Conservation (phyloP, 164 flowering plant species). For the Santalum album region DNA sequence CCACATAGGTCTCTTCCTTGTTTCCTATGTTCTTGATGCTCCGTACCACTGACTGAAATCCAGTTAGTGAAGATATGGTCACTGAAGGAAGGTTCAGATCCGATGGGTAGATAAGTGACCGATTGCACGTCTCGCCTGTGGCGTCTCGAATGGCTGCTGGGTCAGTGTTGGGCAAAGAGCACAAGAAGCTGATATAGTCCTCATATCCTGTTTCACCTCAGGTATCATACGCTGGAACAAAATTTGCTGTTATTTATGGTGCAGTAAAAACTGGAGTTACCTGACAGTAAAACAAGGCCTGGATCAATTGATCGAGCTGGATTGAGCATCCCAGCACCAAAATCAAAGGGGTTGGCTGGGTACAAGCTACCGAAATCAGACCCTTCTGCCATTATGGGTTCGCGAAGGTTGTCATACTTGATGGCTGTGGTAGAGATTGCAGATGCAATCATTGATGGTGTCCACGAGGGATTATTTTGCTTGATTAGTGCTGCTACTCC, state of each 20-base stretch:
- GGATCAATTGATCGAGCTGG: slow-evolving; percentile 65
- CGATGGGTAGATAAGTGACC: slow-evolving; percentile 36
- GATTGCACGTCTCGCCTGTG: slow-evolving; percentile 49
- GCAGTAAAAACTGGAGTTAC: slow-evolving; percentile 24
- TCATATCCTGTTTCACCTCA: slow-evolving; percentile 41
- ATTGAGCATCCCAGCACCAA: slow-evolving; percentile 67
- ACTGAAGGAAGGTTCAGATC: slow-evolving; percentile 79
- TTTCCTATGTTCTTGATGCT: slow-evolving; percentile 46
- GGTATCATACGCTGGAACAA: neutral
- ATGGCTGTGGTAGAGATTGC: slow-evolving; percentile 81
- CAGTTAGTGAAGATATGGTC: slow-evolving; percentile 53
- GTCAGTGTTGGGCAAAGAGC: slow-evolving; percentile 58
- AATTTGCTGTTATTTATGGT: no score
- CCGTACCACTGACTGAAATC: slow-evolving; percentile 28
- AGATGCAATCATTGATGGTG: slow-evolving; percentile 87
- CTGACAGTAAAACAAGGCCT: slow-evolving; percentile 61
- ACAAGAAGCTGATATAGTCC: slow-evolving; percentile 75
- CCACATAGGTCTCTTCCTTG: slow-evolving; percentile 52
- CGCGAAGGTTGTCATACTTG: slow-evolving; percentile 51
- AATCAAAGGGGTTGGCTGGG: slow-evolving; percentile 64
- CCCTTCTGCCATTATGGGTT: slow-evolving; percentile 68
- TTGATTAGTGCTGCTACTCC: slow-evolving; percentile 85
- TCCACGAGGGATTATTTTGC: slow-evolving; percentile 73
- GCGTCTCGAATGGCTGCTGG: slow-evolving; percentile 27
- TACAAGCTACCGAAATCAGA: slow-evolving; percentile 22